These are phyloP conservation scores for Solanum lycopersicoides DNA, from an alignment of 257 asterid species.

Conservation along the genomic window DNA sequence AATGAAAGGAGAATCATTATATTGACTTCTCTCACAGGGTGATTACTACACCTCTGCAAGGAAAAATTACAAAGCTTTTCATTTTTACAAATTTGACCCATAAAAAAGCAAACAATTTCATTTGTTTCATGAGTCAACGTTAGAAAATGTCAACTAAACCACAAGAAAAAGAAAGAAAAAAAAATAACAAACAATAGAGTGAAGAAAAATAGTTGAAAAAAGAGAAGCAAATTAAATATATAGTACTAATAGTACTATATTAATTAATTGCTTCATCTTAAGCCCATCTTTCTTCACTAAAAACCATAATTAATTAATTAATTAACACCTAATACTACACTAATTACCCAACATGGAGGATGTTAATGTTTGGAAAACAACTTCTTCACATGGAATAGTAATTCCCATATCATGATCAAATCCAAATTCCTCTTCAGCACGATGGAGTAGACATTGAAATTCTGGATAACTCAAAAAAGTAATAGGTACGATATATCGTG, in stretches of 20 bases:
- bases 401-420: slow-evolving; percentile 41
- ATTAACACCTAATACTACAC: neutral
- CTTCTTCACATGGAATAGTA: slow-evolving; percentile 41
- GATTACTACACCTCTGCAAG: slow-evolving; percentile 13
- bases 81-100: slow-evolving; percentile 10
- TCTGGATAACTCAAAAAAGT: slow-evolving; percentile 30
- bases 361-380: slow-evolving; percentile 34
- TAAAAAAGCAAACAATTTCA: neutral
- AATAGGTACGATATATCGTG: slow-evolving; percentile 33
- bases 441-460: slow-evolving; percentile 32
- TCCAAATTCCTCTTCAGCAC: slow-evolving; percentile 45
- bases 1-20: neutral
- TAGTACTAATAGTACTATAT: neutral
- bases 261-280: slow-evolving; percentile 9
- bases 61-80: slow-evolving; percentile 8
- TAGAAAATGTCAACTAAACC: neutral
- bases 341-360: slow-evolving; percentile 22
- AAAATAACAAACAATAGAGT: neutral
- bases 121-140: slow-evolving; percentile 1
- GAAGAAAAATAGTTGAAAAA: slow-evolving; percentile 9
- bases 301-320: neutral
- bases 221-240: neutral
- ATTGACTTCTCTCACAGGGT: slow-evolving; percentile 1
- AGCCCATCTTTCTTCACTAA: slow-evolving; percentile 9
- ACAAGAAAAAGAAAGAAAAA: neutral